Percentiles rank a stretch among this genome's conserved stretches.
Evolutionary conservation across 495 filamentous ascomycete genomes (phyloP).

Genomic region (Neurospora intermedia): DNA sequence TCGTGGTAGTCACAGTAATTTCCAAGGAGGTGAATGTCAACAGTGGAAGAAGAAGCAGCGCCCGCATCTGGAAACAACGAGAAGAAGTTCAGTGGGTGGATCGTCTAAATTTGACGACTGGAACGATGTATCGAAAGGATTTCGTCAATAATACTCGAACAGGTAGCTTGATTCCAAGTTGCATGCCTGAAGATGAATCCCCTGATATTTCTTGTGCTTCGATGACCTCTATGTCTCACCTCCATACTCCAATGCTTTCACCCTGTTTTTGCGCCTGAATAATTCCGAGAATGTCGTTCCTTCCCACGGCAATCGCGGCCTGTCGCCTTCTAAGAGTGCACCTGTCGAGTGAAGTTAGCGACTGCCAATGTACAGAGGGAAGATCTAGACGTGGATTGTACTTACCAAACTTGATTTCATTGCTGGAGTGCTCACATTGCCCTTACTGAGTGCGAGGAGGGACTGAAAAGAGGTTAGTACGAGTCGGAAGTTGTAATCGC

Average conservation of each 20-base stretch:
- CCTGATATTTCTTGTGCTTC: not conserved
- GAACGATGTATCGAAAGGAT: too few relatives aligned
- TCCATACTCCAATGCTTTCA: not conserved
- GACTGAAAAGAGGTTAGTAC: not conserved
- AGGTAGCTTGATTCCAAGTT: not conserved
- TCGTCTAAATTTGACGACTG: not conserved
- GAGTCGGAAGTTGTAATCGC: fast-evolving
- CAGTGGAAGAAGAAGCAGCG: not conserved
- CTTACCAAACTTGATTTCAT: not conserved
- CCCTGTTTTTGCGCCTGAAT: too few relatives aligned
- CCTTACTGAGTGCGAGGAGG: not conserved
- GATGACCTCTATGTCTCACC: not conserved
- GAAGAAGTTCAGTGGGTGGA: not conserved
- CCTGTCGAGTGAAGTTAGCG: not conserved
- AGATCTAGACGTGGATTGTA: not conserved
- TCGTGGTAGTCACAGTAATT: not conserved
- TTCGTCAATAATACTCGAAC: not conserved
- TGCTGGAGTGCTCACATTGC: not conserved
- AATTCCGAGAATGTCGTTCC: too few relatives aligned
- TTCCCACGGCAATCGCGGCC: too few relatives aligned
- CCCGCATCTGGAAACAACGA: not conserved
- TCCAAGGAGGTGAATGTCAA: not conserved
- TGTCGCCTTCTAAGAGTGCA: too few relatives aligned
- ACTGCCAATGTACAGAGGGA: not conserved
- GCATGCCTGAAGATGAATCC: not conserved